Conservation (phyloP, 441 rosid species). For the Macaranga tanarius region DNA sequence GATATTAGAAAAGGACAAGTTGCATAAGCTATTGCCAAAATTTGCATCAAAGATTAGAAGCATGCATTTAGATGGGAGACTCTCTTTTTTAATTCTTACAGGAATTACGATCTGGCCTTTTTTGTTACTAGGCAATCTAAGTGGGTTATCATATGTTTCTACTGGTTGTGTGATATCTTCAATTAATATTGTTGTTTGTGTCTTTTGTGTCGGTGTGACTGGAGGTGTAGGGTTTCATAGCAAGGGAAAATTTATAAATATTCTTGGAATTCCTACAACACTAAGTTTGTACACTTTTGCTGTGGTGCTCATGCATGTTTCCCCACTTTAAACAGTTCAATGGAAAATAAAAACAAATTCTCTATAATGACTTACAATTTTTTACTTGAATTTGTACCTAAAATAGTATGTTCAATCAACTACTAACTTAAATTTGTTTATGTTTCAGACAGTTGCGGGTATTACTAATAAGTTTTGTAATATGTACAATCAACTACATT, state of each 20-base stretch:
- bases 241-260: slow-evolving; percentile 24
- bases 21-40: too few relatives aligned
- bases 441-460: slow-evolving; percentile 23
- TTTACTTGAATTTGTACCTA: not conserved
- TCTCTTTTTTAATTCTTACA: slow-evolving; percentile 27
- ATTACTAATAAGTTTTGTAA: slow-evolving; percentile 32
- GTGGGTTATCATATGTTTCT: slow-evolving; percentile 28
- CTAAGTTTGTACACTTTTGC: slow-evolving; percentile 28
- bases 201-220: slow-evolving; percentile 21
- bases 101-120: slow-evolving; percentile 26
- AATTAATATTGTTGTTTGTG: slow-evolving; percentile 23
- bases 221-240: slow-evolving; percentile 22
- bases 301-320: slow-evolving; percentile 30
- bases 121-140: slow-evolving; percentile 24
- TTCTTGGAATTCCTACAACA: slow-evolving; percentile 25
- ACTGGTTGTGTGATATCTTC: slow-evolving; percentile 33
- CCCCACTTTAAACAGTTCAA: slow-evolving; percentile 31
- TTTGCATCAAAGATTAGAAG: slow-evolving; percentile 25
- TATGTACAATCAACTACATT: slow-evolving; percentile 36
- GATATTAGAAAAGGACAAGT: too few relatives aligned
- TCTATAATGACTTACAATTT: slow-evolving; percentile 12
- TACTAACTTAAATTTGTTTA: not conserved
- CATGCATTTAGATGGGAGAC: slow-evolving; percentile 16
- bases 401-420: not conserved
- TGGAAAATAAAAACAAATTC: slow-evolving; percentile 24